These are phyloP conservation scores for Salix koriyanagi DNA, from an alignment of 345 rosid species.

Conservation along the genomic window DNA sequence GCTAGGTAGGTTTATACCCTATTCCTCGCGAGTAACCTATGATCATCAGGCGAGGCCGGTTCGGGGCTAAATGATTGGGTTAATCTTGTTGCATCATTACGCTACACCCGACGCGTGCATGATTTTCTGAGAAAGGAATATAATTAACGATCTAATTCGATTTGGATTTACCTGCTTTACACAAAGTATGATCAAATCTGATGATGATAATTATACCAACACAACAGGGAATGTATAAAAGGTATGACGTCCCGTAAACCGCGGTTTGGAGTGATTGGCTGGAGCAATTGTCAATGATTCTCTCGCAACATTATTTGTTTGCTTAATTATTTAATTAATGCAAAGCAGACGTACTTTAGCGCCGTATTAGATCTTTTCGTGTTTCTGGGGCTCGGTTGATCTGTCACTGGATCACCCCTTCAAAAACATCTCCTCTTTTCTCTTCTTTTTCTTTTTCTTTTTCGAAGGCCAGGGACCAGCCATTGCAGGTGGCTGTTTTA, in stretches of 20 bases:
- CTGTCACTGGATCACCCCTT: slow-evolving; percentile 1
- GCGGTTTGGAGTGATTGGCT: slow-evolving; percentile 26
- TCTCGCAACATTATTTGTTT: slow-evolving; percentile 15
- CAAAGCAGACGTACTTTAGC: slow-evolving; percentile 51
- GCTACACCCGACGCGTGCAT: background rate
- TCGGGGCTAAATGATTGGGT: background rate
- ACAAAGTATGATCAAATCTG: slow-evolving; percentile 23
- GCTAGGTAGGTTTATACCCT: too few relatives aligned
- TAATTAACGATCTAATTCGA: background rate
- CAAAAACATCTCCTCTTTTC: background rate
- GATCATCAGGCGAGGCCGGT: background rate
- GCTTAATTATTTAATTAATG: slow-evolving; percentile 24
- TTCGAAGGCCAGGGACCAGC: slow-evolving; percentile 37
- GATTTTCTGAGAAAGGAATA: background rate
- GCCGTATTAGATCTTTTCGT: slow-evolving; percentile 32
- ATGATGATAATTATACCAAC: slow-evolving; percentile 6
- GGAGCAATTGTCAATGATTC: slow-evolving; percentile 36
- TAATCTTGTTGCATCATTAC: background rate
- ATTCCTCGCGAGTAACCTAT: too few relatives aligned
- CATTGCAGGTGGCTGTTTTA: slow-evolving; percentile 7
- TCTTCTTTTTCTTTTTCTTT: slow-evolving; percentile 19
- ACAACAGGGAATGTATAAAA: slow-evolving; percentile 21
- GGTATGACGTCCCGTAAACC: slow-evolving; percentile 36
- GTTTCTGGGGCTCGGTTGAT: slow-evolving; percentile 18
- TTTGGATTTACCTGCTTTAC: slow-evolving; percentile 16